Evolutionary conservation across 139 green algal species (phyloP).

Genomic region (Spirogloea muscicola): DNA sequence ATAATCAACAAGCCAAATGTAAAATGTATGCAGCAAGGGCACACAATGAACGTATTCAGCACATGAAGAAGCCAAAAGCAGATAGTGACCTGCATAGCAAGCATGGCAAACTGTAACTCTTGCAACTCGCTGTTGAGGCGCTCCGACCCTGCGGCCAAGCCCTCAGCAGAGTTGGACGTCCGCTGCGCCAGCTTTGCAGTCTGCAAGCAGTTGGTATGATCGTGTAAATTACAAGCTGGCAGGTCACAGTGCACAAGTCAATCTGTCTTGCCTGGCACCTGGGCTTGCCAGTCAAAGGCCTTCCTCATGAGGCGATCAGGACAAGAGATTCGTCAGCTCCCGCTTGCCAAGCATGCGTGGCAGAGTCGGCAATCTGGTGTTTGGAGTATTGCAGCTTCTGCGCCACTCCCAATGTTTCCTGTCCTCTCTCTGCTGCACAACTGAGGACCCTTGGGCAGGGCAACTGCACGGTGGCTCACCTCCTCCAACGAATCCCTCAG

Average conservation of each 20-base stretch:
- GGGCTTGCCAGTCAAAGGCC: too few species aligned
- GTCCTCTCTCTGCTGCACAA: background rate
- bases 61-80: too few species aligned
- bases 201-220: conserved; percentile 2
- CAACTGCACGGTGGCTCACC: background rate
- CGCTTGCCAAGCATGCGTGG: too few species aligned
- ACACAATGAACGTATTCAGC: too few species aligned
- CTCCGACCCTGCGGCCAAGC: background rate
- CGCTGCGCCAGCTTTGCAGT: background rate
- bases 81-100: conserved; percentile 11
- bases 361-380: too few species aligned
- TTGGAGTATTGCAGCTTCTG: too few species aligned
- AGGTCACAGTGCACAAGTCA: too few species aligned
- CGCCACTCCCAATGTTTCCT: too few species aligned
- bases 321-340: background rate
- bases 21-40: too few species aligned
- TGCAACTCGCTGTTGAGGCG: background rate
- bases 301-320: background rate
- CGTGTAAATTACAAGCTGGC: too few species aligned
- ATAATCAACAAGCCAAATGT: too few species aligned
- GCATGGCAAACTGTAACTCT: background rate
- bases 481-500: conserved; percentile 23
- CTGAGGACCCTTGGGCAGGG: background rate
- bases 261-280: too few species aligned
- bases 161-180: background rate